These are phyloP conservation scores for Neonectria hederae DNA, from an alignment of 2,329 filamentous ascomycete genomes.

Conservation along the genomic window DNA sequence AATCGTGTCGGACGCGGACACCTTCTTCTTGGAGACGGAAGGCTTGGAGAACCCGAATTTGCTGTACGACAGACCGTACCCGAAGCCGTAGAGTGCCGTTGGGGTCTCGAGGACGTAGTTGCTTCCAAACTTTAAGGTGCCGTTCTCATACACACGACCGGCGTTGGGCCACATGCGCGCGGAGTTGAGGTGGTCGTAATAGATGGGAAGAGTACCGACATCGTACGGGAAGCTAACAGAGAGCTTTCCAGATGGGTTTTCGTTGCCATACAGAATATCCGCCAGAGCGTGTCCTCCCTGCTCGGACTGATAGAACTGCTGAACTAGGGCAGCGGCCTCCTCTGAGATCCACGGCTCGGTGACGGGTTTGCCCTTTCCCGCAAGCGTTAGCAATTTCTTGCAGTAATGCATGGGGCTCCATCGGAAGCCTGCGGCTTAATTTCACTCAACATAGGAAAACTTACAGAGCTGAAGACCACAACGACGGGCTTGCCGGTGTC, in stretches of 20 bases:
- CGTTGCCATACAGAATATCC: constrained; percentile 71
- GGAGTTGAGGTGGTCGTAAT: constrained; percentile 78
- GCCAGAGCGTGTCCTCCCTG: constrained; percentile 73
- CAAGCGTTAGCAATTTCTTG: too few relatives aligned
- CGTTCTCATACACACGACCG: constrained; percentile 64
- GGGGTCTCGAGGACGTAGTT: constrained; percentile 72
- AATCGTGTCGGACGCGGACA: constrained; percentile 60
- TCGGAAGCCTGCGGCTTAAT: too few relatives aligned
- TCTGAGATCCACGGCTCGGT: constrained; percentile 78
- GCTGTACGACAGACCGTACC: constrained; percentile 73
- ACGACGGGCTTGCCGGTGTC: constrained; percentile 73
- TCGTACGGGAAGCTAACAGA: constrained; percentile 73
- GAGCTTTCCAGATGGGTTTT: constrained; percentile 73
- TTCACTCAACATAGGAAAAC: too few relatives aligned
- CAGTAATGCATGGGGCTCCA: too few relatives aligned
- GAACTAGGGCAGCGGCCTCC: constrained; percentile 71
- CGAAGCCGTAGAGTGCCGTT: constrained; percentile 70
- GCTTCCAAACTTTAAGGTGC: constrained; percentile 70
- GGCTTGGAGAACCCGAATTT: constrained; percentile 68
- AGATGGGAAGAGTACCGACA: constrained; percentile 73
- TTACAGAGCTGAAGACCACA: too few relatives aligned
- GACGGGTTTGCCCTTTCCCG: constrained; percentile 79
- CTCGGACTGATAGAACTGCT: constrained; percentile 80
- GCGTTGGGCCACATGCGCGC: constrained; percentile 64
- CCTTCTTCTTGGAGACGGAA: constrained; percentile 58